A percentile compares a stretch with the other conserved stretches of the same genome.
Evolutionary conservation across 208 protist genomes (phyloP).

Genomic region (Trypanosomatidae sp.): DNA sequence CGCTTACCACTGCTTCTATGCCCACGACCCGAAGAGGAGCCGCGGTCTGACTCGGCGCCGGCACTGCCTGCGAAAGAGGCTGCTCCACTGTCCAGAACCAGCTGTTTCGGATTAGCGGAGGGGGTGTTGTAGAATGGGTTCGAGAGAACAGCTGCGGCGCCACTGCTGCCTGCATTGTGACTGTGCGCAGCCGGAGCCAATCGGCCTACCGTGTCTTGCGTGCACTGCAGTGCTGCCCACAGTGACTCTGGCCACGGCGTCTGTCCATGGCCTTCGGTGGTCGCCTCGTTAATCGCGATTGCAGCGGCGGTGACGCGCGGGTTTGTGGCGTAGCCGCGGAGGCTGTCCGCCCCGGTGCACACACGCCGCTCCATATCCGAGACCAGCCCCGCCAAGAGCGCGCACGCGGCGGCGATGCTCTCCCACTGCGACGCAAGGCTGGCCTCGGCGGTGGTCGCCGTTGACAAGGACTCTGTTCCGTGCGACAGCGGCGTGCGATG

Average conservation of each 20-base stretch:
- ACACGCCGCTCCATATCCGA: constrained; percentile 67
- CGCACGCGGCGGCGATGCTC: constrained; percentile 38
- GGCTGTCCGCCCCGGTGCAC: constrained; percentile 61
- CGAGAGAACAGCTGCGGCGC: constrained; percentile 6
- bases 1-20: not conserved
- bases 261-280: constrained; percentile 5
- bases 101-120: constrained; percentile 13
- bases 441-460: not conserved
- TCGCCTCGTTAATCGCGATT: not conserved
- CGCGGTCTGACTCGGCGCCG: constrained; percentile 1
- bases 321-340: constrained; percentile 61
- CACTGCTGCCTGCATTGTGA: constrained; percentile 1
- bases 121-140: constrained; percentile 18
- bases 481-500: not conserved
- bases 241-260: constrained; percentile 29
- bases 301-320: constrained; percentile 34
- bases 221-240: constrained; percentile 21
- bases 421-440: constrained; percentile 29
- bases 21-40: not conserved
- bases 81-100: constrained; percentile 1
- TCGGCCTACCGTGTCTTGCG: constrained; percentile 21
- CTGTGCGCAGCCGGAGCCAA: not conserved
- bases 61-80: not conserved
- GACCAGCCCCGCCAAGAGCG: constrained; percentile 57
- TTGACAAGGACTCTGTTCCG: not conserved